These are phyloP conservation scores for Kwoniella pini DNA, from an alignment of 768 basidiomycete genomes.

Conservation along the genomic window DNA sequence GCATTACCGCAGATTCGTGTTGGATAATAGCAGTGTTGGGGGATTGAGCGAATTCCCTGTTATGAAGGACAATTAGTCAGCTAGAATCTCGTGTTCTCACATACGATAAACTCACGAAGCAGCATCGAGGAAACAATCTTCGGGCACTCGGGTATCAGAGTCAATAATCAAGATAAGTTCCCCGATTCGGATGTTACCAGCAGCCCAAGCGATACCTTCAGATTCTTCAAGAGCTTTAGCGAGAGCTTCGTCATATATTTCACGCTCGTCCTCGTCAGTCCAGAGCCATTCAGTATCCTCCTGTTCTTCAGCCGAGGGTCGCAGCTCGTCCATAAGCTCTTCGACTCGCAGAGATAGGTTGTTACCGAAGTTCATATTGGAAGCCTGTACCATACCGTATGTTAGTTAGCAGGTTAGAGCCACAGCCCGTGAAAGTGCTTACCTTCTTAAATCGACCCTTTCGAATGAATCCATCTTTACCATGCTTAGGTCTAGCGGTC, in stretches of 20 bases:
- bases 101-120: slow-evolving; percentile 58
- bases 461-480: slow-evolving; percentile 70
- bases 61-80: too few species aligned
- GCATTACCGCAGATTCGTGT: slow-evolving; percentile 60
- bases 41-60: slow-evolving; percentile 70
- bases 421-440: slow-evolving; percentile 57
- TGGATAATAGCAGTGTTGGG: slow-evolving; percentile 87
- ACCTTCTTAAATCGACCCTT: slow-evolving; percentile 90
- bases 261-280: slow-evolving; percentile 66
- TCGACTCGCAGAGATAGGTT: slow-evolving; percentile 67
- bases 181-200: slow-evolving; percentile 64
- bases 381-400: neutral
- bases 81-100: too few species aligned
- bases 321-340: slow-evolving; percentile 58
- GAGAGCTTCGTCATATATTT: slow-evolving; percentile 70
- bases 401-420: too few species aligned
- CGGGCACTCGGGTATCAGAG: slow-evolving; percentile 76
- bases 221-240: slow-evolving; percentile 71
- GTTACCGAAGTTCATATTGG: slow-evolving; percentile 83
- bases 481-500: slow-evolving; percentile 77
- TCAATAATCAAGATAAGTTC: slow-evolving; percentile 74
- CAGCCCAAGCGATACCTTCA: slow-evolving; percentile 70
- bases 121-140: slow-evolving; percentile 87
- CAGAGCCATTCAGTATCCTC: slow-evolving; percentile 61
- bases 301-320: slow-evolving; percentile 58